Base-by-base conservation (phyloP, 495 filamentous ascomycete genomes). In the Umbilicaria muhlenbergii region DNA sequence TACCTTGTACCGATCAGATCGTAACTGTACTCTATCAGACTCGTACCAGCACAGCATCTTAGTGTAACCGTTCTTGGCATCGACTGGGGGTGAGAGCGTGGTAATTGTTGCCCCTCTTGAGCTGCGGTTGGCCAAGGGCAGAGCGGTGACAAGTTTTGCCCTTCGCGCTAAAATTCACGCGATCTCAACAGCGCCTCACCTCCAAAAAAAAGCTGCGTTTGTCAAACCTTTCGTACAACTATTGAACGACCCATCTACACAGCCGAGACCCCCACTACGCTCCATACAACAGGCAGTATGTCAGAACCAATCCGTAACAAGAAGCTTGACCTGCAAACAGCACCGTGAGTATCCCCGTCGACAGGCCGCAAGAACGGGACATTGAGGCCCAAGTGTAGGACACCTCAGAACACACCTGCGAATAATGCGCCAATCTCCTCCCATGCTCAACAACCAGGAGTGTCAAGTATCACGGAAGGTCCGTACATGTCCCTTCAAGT, bases 381-480 rank as follows among this genome's bases (percentile, higher is more conserved):
- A 34, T 41, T 17, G 11, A 12, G 34, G 32, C 11, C 13, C 12
- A 12, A 5, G 28, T 37, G 52, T 57, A 92, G 83, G 51, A 96
- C 89, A 54, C 89, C 89, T 54, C 89, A 95, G 68, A 94, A 95
- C 66, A 94, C 88, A 15, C 89, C 92, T 50, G 80, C 85, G 34
- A 86, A 75, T 60, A 86, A 86, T 69, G 92, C 92, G 49, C 92
- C 92, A 36, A 99, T 99, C 62, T 92, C 86, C 14, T 96, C 92
- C 42, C 89, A 92, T 65, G 91, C 91, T 49, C 86, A 93, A 67
- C 85, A 94, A 66, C 92, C 92, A 46, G 82, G 83, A 40, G 80
- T 99, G 51, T 71, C 84, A 48, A 96, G 86, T 65, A 95, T 99
- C 69, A 85, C 88, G 65, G 92, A 99, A 78, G 91, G 91, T 95